Evolutionary conservation across 2,329 filamentous ascomycete species (phyloP).

Genomic region (Cryphonectria carpinicola): DNA sequence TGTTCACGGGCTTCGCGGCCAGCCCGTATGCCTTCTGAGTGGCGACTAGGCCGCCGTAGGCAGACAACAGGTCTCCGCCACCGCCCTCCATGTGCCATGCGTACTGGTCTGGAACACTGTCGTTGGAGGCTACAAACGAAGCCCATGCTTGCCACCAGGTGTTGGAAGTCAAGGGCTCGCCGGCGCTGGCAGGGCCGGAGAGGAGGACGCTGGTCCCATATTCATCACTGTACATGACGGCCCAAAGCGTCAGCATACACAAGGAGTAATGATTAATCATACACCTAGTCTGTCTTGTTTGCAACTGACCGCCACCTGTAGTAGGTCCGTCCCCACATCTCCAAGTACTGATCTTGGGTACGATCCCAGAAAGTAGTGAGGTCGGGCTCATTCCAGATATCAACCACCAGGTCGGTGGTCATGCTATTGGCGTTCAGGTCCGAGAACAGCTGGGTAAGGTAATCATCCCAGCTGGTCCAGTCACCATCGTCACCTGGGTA

Average conservation of each 20-base stretch:
- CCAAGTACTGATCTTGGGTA: constrained; percentile 43
- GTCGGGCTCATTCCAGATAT: constrained; percentile 61
- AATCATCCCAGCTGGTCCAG: constrained; percentile 50
- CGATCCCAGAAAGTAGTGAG: constrained; percentile 42
- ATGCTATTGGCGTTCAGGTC: constrained; percentile 43
- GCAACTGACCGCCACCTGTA: constrained; percentile 39
- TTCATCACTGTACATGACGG: neutral
- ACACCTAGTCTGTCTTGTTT: neutral
- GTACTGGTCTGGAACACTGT: constrained; percentile 48
- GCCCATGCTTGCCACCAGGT: constrained; percentile 48
- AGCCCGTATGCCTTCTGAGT: constrained; percentile 38
- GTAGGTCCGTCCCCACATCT: constrained; percentile 39
- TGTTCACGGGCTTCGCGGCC: constrained; percentile 43
- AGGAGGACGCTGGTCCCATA: constrained; percentile 34
- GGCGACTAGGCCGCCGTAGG: constrained; percentile 34
- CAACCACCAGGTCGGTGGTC: constrained; percentile 45
- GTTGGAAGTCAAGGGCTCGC: constrained; percentile 38
- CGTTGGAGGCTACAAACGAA: constrained; percentile 39
- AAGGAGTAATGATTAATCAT: no score
- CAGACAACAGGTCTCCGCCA: constrained; percentile 36
- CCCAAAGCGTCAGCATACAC: neutral
- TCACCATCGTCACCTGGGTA: constrained; percentile 55
- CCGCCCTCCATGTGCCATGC: constrained; percentile 46
- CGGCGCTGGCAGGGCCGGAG: constrained; percentile 44
- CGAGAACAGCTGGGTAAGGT: constrained; percentile 42